Percentiles rank a stretch among this genome's conserved stretches.
Conservation (phyloP, 2,329 filamentous ascomycete genomes). For the Fusarium nygamai region DNA sequence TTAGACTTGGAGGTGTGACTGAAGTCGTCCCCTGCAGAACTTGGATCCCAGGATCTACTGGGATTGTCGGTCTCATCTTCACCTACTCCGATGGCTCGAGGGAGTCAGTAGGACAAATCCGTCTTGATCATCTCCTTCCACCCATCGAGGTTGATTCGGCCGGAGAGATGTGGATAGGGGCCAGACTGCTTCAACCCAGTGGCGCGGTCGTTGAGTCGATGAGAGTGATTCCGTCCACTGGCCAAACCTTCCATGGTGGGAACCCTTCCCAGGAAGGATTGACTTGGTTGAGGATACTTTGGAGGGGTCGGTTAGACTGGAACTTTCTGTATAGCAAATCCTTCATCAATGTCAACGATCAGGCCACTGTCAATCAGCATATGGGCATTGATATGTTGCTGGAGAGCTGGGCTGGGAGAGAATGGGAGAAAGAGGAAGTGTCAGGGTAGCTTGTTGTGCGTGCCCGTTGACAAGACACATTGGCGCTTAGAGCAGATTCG, state of each 20-base stretch:
- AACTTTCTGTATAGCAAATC: neutral
- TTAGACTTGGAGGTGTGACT: neutral
- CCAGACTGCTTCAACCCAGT: neutral
- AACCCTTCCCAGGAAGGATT: neutral
- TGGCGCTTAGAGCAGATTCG: neutral
- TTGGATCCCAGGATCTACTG: constrained; percentile 6
- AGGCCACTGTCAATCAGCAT: neutral
- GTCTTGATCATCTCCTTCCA: constrained; percentile 7
- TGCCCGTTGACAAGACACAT: too few relatives aligned
- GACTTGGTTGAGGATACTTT: neutral
- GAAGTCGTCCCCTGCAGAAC: neutral
- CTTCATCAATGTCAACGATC: neutral
- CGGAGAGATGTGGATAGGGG: constrained; percentile 16
- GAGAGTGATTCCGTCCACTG: constrained; percentile 3
- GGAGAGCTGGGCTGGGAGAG: neutral
- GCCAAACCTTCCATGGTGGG: neutral
- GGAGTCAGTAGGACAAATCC: constrained; percentile 14
- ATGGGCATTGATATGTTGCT: neutral
- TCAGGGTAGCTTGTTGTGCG: neutral
- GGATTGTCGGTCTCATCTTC: constrained; percentile 12
- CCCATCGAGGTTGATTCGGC: neutral
- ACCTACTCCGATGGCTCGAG: constrained; percentile 8
- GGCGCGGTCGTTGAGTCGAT: neutral
- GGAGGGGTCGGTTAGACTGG: constrained; percentile 9
- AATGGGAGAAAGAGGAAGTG: neutral